Percentiles rank a stretch among this genome's conserved stretches.
Evolutionary conservation across 2,329 filamentous ascomycete species (phyloP).

Genomic region (Rhytidhysteron rufulum): DNA sequence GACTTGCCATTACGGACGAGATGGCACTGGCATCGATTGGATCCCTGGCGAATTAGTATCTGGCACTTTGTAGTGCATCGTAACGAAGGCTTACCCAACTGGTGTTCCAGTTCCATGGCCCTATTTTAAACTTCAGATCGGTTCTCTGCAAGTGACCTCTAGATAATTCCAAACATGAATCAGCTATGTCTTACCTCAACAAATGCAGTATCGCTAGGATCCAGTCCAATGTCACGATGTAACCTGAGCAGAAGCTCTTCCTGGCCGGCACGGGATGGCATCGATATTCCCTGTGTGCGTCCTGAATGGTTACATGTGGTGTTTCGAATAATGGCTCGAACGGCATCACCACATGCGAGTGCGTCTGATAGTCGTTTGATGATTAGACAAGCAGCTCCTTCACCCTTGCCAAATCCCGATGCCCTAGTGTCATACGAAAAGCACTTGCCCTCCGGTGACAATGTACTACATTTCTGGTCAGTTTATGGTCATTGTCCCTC

Average conservation of each 20-base stretch:
- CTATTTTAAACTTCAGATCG: too few relatives aligned
- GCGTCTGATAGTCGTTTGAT: slow-evolving; percentile 15
- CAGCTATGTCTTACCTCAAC: slow-evolving; percentile 4
- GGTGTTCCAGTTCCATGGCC: slow-evolving; percentile 56
- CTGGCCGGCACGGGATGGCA: slow-evolving; percentile 34
- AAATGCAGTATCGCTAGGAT: background rate
- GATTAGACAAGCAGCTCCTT: slow-evolving; percentile 16
- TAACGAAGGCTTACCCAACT: slow-evolving; percentile 35
- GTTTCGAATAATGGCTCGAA: slow-evolving; percentile 15
- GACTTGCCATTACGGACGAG: too few relatives aligned
- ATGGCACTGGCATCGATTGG: too few relatives aligned
- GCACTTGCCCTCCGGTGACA: slow-evolving; percentile 9
- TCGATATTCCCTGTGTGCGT: background rate
- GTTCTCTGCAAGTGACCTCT: too few relatives aligned
- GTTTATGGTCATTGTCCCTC: too few relatives aligned
- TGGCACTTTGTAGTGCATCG: slow-evolving; percentile 1
- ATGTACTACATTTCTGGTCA: too few relatives aligned
- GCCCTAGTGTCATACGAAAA: slow-evolving; percentile 16
- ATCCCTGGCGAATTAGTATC: background rate
- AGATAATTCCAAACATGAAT: too few relatives aligned
- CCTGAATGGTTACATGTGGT: slow-evolving; percentile 9
- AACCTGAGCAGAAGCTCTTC: slow-evolving; percentile 27
- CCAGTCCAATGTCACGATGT: slow-evolving; percentile 29
- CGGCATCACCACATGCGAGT: slow-evolving; percentile 13
- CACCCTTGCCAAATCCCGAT: slow-evolving; percentile 14